phyloP scores from a whole-genome alignment of 1,284 basidiomycete species.

The Tilletiopsis washingtonensis region DNA sequence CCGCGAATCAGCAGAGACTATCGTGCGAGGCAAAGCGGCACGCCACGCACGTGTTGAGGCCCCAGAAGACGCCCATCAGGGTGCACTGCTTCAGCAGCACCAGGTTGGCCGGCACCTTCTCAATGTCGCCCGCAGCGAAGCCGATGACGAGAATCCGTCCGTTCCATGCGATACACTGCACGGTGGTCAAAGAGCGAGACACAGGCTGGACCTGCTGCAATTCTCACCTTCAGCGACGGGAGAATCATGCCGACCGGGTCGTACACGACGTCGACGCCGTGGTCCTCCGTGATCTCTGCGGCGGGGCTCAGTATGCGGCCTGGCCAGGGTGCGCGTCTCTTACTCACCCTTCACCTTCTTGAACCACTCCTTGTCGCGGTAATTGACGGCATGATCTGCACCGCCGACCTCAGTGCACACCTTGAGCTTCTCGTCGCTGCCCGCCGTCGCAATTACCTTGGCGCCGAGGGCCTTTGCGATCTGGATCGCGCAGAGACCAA shows the following conservation, averaged over 20 bases:
- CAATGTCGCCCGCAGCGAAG: conserved; percentile 43
- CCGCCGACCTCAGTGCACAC: conserved; percentile 22
- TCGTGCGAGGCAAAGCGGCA: neutral
- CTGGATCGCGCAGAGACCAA: conserved; percentile 60
- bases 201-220: neutral
- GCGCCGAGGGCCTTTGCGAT: conserved; percentile 42
- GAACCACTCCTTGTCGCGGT: conserved; percentile 38
- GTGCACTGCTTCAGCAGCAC: conserved; percentile 64
- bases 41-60: conserved; percentile 5
- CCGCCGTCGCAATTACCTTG: conserved; percentile 37
- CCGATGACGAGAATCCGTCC: conserved; percentile 84
- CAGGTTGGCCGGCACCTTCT: conserved; percentile 58
- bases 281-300: conserved; percentile 26
- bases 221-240: conserved; percentile 26
- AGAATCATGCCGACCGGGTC: conserved; percentile 40
- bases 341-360: conserved; percentile 31
- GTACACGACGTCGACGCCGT: conserved; percentile 55
- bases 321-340: neutral
- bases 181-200: conserved; percentile 41
- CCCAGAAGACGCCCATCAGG: conserved; percentile 35
- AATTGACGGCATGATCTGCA: conserved; percentile 27
- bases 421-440: conserved; percentile 29
- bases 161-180: conserved; percentile 92
- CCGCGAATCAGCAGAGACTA: neutral
- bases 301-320: neutral